Evolutionary conservation across 139 green algal species (phyloP).

Genomic region (Ulvella scutata): DNA sequence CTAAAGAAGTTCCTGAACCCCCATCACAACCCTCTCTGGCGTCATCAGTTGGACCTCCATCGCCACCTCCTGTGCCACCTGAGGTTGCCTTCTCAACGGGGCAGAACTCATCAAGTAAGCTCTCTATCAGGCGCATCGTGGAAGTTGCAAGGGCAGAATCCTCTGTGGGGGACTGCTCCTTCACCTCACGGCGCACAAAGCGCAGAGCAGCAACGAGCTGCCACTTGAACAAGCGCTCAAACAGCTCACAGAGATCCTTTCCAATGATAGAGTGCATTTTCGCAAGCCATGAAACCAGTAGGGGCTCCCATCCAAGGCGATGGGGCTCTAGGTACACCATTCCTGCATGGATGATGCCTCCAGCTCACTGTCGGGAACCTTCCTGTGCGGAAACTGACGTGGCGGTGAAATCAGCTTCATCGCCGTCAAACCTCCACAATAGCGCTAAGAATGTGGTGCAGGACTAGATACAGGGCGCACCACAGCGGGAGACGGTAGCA

Average conservation of each 20-base stretch:
- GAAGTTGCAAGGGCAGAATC: conserved; percentile 29
- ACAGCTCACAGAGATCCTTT: conserved; percentile 4
- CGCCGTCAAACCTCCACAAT: too few relatives aligned
- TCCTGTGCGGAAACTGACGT: too few relatives aligned
- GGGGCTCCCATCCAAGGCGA: conserved; percentile 49
- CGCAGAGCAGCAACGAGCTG: conserved; percentile 37
- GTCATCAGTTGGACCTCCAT: neutral
- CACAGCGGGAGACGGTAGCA: conserved; percentile 60
- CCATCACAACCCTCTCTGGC: too few relatives aligned
- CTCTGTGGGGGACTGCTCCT: conserved; percentile 51
- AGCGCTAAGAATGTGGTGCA: too few relatives aligned
- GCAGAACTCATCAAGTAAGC: conserved; percentile 28
- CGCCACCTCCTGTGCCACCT: neutral
- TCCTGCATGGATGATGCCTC: conserved; percentile 2
- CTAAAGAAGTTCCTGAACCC: neutral
- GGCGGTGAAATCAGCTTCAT: too few relatives aligned
- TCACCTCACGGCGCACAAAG: conserved; percentile 43
- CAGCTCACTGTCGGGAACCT: too few relatives aligned
- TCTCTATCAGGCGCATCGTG: conserved; percentile 35
- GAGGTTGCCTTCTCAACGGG: neutral
- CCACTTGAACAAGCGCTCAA: conserved; percentile 45
- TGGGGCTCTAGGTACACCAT: conserved; percentile 72
- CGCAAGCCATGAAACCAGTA: conserved; percentile 36
- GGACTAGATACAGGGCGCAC: neutral
- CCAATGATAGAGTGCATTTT: conserved; percentile 3